phyloP scores from a whole-genome alignment of 768 basidiomycete species.

The Leccinum obscurum region DNA sequence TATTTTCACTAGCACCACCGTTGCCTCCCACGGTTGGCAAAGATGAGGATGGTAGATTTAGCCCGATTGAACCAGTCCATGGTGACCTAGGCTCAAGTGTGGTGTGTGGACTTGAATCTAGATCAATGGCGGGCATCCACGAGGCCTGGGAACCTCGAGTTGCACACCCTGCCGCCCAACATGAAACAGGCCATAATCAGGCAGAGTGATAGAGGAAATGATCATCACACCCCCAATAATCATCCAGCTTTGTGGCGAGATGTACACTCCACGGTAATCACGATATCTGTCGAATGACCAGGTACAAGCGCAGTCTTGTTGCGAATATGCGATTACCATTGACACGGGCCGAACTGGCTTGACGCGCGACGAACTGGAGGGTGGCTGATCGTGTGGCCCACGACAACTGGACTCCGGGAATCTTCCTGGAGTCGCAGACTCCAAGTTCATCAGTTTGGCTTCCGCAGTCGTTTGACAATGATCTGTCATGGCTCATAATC shows the following conservation, averaged over 20 bases:
- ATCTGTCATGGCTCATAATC: background rate
- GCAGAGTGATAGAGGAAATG: slow-evolving; percentile 1
- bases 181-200: slow-evolving; percentile 3
- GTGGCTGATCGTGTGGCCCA: background rate
- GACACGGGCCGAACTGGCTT: background rate
- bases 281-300: background rate
- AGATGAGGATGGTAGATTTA: background rate
- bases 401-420: background rate
- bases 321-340: background rate
- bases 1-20: background rate
- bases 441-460: background rate
- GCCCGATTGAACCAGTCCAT: background rate
- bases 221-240: slow-evolving; percentile 5
- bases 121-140: slow-evolving; percentile 15
- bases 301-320: background rate
- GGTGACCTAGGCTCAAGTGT: background rate
- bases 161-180: slow-evolving; percentile 7
- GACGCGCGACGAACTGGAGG: background rate
- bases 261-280: background rate
- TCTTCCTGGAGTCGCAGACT: background rate
- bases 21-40: background rate
- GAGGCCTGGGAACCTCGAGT: slow-evolving; percentile 12
- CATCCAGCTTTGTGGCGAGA: background rate
- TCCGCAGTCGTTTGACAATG: background rate
- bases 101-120: slow-evolving; percentile 18